phyloP scores from a whole-genome alignment of 768 basidiomycete genomes.

The Multifurca ochricompacta region DNA sequence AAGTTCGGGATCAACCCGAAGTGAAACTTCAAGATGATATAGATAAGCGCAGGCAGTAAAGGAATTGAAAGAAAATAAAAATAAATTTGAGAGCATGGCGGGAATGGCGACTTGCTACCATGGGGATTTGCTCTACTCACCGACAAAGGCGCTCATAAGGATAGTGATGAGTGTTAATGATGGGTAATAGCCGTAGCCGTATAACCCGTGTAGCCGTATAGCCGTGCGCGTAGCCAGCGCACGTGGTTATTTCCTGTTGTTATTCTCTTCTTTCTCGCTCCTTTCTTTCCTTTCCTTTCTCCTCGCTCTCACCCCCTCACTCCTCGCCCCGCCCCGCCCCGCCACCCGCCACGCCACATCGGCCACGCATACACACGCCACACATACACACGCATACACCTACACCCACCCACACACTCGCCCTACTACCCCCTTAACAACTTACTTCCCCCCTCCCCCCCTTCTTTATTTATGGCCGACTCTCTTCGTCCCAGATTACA shows the following conservation, averaged over 20 bases:
- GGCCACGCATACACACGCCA: no score
- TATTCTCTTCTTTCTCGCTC: no score
- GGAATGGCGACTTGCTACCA: conserved; percentile 1
- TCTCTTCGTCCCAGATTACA: conserved; percentile 45
- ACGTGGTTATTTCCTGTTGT: conserved; percentile 2
- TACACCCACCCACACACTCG: not conserved
- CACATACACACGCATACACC: no score
- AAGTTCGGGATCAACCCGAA: not conserved
- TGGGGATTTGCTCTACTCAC: no score
- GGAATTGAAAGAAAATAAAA: not conserved
- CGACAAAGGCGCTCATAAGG: no score
- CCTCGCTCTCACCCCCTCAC: no score
- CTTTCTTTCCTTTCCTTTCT: no score
- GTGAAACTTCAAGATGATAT: not conserved
- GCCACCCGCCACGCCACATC: conserved; percentile 10
- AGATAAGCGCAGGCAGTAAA: no score
- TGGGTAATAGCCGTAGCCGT: no score
- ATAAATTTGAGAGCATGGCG: not conserved
- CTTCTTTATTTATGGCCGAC: conserved; percentile 29
- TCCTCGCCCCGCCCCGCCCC: no score
- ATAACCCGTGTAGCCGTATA: no score
- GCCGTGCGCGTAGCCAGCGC: no score
- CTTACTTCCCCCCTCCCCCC: not conserved
- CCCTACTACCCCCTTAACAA: not conserved
- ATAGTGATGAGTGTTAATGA: not conserved